Evolutionary conservation across 331 rosid species (phyloP), one percentile per base, ranked within the genome.

Genomic region (Acacia concinna): DNA sequence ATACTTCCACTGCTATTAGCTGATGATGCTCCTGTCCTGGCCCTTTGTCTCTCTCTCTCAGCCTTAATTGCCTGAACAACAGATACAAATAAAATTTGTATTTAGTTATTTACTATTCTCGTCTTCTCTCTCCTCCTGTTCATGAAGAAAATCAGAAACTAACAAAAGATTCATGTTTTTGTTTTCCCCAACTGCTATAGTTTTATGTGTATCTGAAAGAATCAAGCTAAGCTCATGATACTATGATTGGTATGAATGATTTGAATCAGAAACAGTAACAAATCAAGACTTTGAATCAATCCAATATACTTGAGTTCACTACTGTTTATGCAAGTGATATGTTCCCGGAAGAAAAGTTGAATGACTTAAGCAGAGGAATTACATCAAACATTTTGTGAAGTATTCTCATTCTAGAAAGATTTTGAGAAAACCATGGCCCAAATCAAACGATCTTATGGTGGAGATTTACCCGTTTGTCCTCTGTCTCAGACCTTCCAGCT

Each of bases 391-490:
- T 59, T 70, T 31, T 75, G 40, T 41, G 23, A 68, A 43, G 60
- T 64, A 69, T 47, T 32, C 43, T 47, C 2, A 18, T 46, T 57
- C 23, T 37, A 62, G 12, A 47, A 47, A 60, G 30, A 62, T 70
- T 47, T 31, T 30, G 15, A 32, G 71, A 72, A 76, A 60, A 12
- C 71, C 28, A 5, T 2, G 23, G 27, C 23, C 2, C 0, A 18
- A 17, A 35, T 18, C 4, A 17, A 17, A 21, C 13, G 1, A 47
- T 9, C 25, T 27, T 51, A 70, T n/a, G 31, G 7, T 12, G n/a
- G 73, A 81, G 71, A 41, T 62, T 80, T 73, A 90, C 98, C 88
- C 86, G 81, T 35, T 63, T 86, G 64, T 87, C 74, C 38, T 85
- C 87, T 8, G 49, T 73, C 46, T 90, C 90, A 84, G 93, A 81